Conservation (phyloP, 169 alveolate species). For the Eimeria sp. region DNA sequence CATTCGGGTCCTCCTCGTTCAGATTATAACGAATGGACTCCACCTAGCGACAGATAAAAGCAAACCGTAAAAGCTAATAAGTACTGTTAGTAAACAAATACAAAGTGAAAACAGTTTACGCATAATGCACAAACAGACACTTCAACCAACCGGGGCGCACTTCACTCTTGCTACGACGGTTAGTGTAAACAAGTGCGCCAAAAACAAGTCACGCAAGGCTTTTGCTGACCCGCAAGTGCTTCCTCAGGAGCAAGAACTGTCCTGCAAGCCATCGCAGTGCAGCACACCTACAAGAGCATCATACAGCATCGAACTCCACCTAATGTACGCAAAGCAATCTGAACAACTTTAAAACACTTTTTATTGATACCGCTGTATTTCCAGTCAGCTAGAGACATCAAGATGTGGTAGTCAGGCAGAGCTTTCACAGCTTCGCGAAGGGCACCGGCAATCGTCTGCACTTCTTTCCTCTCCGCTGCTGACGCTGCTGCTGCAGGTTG, state of each 20-base stretch:
- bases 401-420: constrained; percentile 11
- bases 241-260: constrained; percentile 14
- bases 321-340: background rate
- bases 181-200: too few relatives aligned
- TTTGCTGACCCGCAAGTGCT: constrained; percentile 9
- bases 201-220: too few relatives aligned
- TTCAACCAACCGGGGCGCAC: too few relatives aligned
- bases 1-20: constrained; percentile 19
- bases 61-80: background rate
- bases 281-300: background rate
- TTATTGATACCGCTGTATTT: constrained; percentile 50
- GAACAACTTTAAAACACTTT: background rate
- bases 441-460: background rate
- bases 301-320: background rate
- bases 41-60: background rate
- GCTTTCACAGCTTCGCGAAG: background rate
- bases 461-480: background rate
- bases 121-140: background rate
- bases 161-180: too few relatives aligned
- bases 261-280: constrained; percentile 22
- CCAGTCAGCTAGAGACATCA: constrained; percentile 81
- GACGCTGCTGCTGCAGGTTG: background rate
- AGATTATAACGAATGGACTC: background rate
- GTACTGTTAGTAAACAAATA: too few relatives aligned
- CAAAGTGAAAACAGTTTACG: background rate